phyloP scores from a whole-genome alignment of 768 basidiomycete species.

The Tricholoma sp. region DNA sequence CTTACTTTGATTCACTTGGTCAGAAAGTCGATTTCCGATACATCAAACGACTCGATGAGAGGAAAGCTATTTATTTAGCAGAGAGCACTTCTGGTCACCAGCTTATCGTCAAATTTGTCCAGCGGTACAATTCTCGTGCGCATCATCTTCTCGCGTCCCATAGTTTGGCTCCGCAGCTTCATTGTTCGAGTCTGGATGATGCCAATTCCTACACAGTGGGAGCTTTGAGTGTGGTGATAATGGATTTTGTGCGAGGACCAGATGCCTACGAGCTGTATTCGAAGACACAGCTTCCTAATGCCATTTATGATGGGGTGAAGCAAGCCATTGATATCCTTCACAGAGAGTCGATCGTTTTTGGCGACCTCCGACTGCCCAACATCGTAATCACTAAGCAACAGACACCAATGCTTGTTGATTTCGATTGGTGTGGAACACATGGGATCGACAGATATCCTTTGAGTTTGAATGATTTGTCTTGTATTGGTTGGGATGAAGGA shows the following conservation, averaged over 20 bases:
- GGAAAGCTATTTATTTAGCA: too few species aligned
- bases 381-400: neutral
- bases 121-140: too few species aligned
- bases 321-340: neutral
- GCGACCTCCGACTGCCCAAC: neutral
- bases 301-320: neutral
- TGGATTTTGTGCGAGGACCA: neutral
- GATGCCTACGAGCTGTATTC: neutral
- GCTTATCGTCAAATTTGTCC: too few species aligned
- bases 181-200: too few species aligned
- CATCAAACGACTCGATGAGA: too few species aligned
- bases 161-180: too few species aligned
- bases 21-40: too few species aligned
- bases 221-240: too few species aligned
- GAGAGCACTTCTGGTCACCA: too few species aligned
- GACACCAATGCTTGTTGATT: neutral
- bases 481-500: neutral
- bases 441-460: neutral
- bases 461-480: neutral
- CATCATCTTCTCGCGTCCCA: too few species aligned
- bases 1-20: too few species aligned
- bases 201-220: too few species aligned
- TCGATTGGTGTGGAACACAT: neutral
- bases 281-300: neutral
- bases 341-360: neutral